Evolutionary conservation across 2,329 filamentous ascomycete species (phyloP).

Genomic region (Epichloe sp.): DNA sequence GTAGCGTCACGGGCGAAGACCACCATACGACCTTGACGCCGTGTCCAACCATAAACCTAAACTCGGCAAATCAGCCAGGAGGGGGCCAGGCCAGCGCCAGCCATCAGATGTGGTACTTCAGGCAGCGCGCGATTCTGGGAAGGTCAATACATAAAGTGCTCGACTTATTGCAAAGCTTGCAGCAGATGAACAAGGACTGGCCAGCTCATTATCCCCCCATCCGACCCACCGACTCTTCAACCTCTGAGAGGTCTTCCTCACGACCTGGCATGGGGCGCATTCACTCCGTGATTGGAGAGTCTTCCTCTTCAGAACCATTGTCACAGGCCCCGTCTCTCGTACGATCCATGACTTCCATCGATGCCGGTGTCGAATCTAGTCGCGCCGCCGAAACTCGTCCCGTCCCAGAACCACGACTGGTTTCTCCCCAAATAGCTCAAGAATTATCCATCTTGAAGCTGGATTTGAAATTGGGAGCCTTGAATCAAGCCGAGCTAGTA

Average conservation of each 20-base stretch:
- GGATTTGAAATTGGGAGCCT: conserved; percentile 76
- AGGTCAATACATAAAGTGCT: conserved; percentile 79
- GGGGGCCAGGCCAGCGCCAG: conserved; percentile 62
- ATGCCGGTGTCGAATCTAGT: conserved; percentile 56
- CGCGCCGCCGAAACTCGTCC: conserved; percentile 49
- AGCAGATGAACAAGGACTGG: conserved; percentile 84
- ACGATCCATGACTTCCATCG: conserved; percentile 61
- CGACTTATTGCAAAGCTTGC: conserved; percentile 69
- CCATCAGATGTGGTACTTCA: conserved; percentile 89
- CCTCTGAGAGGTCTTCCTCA: conserved; percentile 33
- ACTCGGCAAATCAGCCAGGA: conserved; percentile 30
- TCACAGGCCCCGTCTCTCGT: conserved; percentile 39
- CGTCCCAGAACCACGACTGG: conserved; percentile 61
- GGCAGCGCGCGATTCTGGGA: conserved; percentile 75
- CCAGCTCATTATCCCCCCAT: conserved; percentile 90
- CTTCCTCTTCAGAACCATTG: conserved; percentile 20
- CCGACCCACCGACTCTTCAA: conserved; percentile 40
- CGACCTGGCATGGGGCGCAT: conserved; percentile 52
- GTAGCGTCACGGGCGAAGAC: conserved; percentile 57
- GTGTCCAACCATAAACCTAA: conserved; percentile 21
- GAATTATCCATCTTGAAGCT: conserved; percentile 94
- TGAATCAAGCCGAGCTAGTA: conserved; percentile 81
- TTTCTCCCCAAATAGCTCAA: conserved; percentile 84
- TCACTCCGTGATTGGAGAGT: conserved; percentile 43
- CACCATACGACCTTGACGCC: conserved; percentile 18